Conservation (phyloP, 345 rosid species). For the Eutrema japonicum region DNA sequence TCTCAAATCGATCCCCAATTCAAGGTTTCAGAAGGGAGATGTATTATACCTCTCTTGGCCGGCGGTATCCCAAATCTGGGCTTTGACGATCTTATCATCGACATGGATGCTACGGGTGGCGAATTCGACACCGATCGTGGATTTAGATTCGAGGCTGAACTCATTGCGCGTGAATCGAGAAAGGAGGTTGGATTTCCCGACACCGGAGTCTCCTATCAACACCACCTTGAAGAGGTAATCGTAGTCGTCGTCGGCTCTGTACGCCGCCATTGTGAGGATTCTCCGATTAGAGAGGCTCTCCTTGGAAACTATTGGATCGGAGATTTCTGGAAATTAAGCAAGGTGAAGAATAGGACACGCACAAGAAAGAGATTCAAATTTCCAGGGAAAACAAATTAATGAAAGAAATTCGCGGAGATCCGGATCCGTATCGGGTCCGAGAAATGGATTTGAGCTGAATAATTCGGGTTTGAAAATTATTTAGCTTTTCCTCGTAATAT, state of each 20-base stretch:
- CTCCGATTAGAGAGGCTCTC: not conserved
- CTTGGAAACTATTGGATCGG: slow-evolving; percentile 7
- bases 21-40: not conserved
- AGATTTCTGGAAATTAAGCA: slow-evolving; percentile 11
- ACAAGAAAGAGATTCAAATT: slow-evolving; percentile 8
- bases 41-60: slow-evolving; percentile 68
- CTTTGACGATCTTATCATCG: slow-evolving; percentile 73
- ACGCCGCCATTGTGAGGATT: slow-evolving; percentile 52
- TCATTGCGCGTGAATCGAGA: slow-evolving; percentile 76
- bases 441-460: not conserved
- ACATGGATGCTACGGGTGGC: slow-evolving; percentile 74
- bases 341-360: not conserved
- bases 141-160: slow-evolving; percentile 75
- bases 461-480: slow-evolving; percentile 4
- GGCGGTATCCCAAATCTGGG: slow-evolving; percentile 88
- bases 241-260: slow-evolving; percentile 74
- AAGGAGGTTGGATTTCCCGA: slow-evolving; percentile 69
- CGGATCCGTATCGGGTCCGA: not conserved
- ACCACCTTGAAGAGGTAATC: slow-evolving; percentile 76
- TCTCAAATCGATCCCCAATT: not conserved
- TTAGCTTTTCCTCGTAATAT: not conserved
- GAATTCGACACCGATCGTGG: slow-evolving; percentile 78
- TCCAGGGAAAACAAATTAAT: not conserved
- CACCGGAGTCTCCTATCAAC: slow-evolving; percentile 76
- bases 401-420: not conserved